These are phyloP conservation scores for Thermochaetoides thermophila DNA, from an alignment of 495 filamentous ascomycete genomes.

Conservation along the genomic window DNA sequence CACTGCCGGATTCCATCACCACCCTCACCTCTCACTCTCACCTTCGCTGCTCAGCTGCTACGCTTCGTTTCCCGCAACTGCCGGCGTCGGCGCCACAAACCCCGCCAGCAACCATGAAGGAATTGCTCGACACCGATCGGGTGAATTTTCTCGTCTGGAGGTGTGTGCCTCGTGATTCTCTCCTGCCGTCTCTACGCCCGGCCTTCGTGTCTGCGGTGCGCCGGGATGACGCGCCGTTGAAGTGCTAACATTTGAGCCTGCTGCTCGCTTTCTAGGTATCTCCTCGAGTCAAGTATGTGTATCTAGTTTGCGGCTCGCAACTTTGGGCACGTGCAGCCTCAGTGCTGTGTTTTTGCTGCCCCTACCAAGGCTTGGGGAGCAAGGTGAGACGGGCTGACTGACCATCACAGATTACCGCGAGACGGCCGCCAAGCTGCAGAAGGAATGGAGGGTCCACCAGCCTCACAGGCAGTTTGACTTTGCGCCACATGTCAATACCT, in stretches of 20 bases:
- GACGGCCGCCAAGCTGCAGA: constrained; percentile 65
- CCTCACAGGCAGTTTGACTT: constrained; percentile 59
- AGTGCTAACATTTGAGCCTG: constrained; percentile 10
- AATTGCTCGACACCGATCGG: constrained; percentile 70
- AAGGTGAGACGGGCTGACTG: constrained; percentile 11
- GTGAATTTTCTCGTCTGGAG: constrained; percentile 98
- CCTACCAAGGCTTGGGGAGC: not conserved
- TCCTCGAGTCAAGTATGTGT: constrained; percentile 74
- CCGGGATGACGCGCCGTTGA: constrained; percentile 3
- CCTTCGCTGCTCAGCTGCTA: constrained; percentile 10
- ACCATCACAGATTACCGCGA: constrained; percentile 45
- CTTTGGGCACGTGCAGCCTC: constrained; percentile 2
- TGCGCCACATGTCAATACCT: constrained; percentile 57
- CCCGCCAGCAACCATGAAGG: constrained; percentile 33
- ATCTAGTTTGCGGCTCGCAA: constrained; percentile 2
- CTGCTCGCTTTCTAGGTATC: constrained; percentile 44
- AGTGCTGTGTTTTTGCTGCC: not conserved
- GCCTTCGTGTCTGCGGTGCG: constrained; percentile 1
- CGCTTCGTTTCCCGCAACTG: constrained; percentile 12
- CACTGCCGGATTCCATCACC: too few relatives aligned
- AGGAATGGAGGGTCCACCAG: constrained; percentile 58
- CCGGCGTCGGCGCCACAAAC: constrained; percentile 4
- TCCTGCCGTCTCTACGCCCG: constrained; percentile 5
- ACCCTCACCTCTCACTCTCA: not conserved
- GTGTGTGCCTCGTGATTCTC: constrained; percentile 40